Evolutionary conservation across 768 basidiomycete species (phyloP).

Genomic region (Mycena capillaripes): DNA sequence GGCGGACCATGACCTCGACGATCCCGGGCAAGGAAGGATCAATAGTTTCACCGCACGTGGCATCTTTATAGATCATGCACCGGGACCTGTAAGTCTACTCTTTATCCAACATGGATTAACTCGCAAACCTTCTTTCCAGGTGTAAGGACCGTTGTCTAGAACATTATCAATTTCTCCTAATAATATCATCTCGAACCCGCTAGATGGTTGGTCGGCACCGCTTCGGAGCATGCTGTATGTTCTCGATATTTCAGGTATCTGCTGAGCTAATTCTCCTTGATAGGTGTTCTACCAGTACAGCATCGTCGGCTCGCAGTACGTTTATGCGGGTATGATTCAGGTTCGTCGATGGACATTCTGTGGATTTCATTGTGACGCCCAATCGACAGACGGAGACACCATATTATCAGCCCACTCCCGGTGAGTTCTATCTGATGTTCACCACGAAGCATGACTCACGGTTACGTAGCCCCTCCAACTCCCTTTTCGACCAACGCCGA

Average conservation of each 20-base stretch:
- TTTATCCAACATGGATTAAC: background rate
- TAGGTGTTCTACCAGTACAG: slow-evolving; percentile 62
- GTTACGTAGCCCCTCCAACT: slow-evolving; percentile 45
- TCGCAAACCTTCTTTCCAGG: background rate
- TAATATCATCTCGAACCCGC: background rate
- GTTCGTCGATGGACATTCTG: slow-evolving; percentile 4
- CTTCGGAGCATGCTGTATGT: slow-evolving; percentile 35
- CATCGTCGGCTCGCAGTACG: slow-evolving; percentile 55
- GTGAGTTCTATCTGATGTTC: background rate
- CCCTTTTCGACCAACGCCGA: slow-evolving; percentile 50
- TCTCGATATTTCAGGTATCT: background rate
- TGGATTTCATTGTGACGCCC: background rate
- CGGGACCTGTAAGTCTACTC: slow-evolving; percentile 11
- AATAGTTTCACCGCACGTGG: slow-evolving; percentile 63
- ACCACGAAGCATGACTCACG: background rate
- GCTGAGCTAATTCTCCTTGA: slow-evolving; percentile 35
- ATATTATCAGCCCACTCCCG: slow-evolving; percentile 60
- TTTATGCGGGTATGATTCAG: slow-evolving; percentile 65
- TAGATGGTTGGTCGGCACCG: slow-evolving; percentile 67
- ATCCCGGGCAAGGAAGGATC: slow-evolving; percentile 51
- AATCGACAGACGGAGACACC: slow-evolving; percentile 58
- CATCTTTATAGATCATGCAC: slow-evolving; percentile 63
- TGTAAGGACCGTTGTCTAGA: slow-evolving; percentile 2
- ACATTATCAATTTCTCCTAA: background rate
- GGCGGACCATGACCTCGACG: slow-evolving; percentile 70